Conservation (phyloP, 1,139 yeast species). For the Blastobotrys aristatus region DNA sequence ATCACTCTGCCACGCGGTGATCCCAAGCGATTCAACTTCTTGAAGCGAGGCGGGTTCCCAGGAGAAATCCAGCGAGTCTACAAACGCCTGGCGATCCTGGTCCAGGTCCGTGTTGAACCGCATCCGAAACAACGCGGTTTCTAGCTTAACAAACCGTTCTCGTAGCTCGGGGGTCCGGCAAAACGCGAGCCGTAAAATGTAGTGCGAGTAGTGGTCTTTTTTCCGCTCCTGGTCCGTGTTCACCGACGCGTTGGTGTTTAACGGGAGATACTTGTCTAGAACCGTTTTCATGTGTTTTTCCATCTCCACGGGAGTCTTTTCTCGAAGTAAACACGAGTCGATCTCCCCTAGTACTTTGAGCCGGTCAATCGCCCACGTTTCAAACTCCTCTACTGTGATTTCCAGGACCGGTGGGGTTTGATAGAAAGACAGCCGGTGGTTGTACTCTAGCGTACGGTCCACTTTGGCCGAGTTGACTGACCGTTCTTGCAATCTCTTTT, state of each 20-base stretch:
- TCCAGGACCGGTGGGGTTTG: slow-evolving; percentile 73
- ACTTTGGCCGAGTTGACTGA: slow-evolving; percentile 49
- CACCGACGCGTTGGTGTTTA: slow-evolving; percentile 34
- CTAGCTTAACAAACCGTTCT: slow-evolving; percentile 70
- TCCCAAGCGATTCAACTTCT: slow-evolving; percentile 52
- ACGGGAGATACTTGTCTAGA: slow-evolving; percentile 60
- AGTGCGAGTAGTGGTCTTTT: slow-evolving; percentile 92
- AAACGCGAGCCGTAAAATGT: slow-evolving; percentile 78
- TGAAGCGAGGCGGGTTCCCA: slow-evolving; percentile 65
- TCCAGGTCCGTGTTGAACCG: slow-evolving; percentile 63
- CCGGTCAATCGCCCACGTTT: slow-evolving; percentile 92
- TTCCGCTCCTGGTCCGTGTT: slow-evolving; percentile 48
- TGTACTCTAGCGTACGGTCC: slow-evolving; percentile 36
- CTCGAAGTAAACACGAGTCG: slow-evolving; percentile 67
- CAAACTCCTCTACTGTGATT: slow-evolving; percentile 87
- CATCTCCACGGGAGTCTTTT: slow-evolving; percentile 58
- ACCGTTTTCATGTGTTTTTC: slow-evolving; percentile 62
- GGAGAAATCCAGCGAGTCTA: slow-evolving; percentile 46
- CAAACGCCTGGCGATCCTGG: slow-evolving; percentile 67
- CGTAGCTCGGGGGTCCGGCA: slow-evolving; percentile 83
- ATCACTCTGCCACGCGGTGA: slow-evolving; percentile 38
- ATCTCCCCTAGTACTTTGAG: slow-evolving; percentile 77
- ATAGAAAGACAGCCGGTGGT: slow-evolving; percentile 61
- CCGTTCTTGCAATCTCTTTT: slow-evolving; percentile 70
- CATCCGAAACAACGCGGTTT: slow-evolving; percentile 64